Percentiles rank a stretch among this genome's conserved stretches.
phyloP scores from a whole-genome alignment of 75 land plant species.

The Picea glauca region DNA sequence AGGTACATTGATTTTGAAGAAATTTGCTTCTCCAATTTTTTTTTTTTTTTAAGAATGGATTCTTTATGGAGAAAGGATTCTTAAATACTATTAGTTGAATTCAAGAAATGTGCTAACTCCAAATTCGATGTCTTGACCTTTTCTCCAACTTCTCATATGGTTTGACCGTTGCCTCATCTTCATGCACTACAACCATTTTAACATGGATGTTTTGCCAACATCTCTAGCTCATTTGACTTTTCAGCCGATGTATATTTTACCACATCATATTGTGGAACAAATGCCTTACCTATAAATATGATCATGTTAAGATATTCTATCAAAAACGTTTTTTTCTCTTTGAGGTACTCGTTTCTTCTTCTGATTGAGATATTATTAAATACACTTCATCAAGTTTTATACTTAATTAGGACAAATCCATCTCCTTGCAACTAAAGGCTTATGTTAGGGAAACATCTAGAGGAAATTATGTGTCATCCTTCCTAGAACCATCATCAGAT shows the following conservation, averaged over 20 bases:
- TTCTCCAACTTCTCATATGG: constrained; percentile 52
- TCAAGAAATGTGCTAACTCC: constrained; percentile 72
- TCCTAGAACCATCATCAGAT: background rate
- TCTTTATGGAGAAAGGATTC: constrained; percentile 80
- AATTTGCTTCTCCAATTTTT: constrained; percentile 35
- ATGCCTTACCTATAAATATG: constrained; percentile 83
- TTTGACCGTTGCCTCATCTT: constrained; percentile 51
- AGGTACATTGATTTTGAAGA: no score
- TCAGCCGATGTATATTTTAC: constrained; percentile 72
- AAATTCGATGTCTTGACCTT: constrained; percentile 76
- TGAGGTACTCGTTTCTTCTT: constrained; percentile 40
- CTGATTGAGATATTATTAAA: constrained; percentile 23
- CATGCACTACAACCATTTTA: constrained; percentile 46
- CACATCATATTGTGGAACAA: constrained; percentile 71
- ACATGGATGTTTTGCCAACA: constrained; percentile 41
- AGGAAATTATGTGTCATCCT: constrained; percentile 14
- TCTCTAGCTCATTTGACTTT: constrained; percentile 64
- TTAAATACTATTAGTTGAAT: constrained; percentile 69
- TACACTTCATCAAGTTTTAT: constrained; percentile 20
- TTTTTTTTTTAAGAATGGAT: constrained; percentile 67
- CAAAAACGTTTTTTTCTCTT: constrained; percentile 55
- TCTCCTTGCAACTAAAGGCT: constrained; percentile 23
- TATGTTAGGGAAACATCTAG: constrained; percentile 21
- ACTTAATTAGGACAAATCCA: constrained; percentile 22
- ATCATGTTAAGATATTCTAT: constrained; percentile 88